phyloP scores from a whole-genome alignment of 2,329 filamentous ascomycete species.

The Arthrobotrys iridis region DNA sequence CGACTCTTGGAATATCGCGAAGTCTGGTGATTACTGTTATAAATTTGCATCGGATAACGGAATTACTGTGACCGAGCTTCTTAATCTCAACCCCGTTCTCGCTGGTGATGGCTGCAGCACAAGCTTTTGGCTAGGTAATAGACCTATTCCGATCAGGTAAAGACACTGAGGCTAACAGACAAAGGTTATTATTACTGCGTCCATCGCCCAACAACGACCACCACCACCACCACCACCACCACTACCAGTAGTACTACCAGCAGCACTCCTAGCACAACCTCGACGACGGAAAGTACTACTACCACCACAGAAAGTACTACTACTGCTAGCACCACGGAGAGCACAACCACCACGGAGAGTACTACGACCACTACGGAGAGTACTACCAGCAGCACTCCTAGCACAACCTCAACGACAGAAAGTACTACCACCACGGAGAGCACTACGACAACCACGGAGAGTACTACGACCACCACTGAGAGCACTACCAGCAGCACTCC shows the following conservation, averaged over 20 bases:
- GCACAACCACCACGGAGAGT: neutral
- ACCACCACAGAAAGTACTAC: neutral
- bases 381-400: neutral
- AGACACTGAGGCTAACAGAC: neutral
- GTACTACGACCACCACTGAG: neutral
- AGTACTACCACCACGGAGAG: neutral
- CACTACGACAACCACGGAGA: neutral
- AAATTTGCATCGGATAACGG: slow-evolving; percentile 20
- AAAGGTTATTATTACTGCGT: slow-evolving; percentile 24
- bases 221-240: neutral
- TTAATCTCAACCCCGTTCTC: slow-evolving; percentile 14
- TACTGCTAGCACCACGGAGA: slow-evolving; percentile 1
- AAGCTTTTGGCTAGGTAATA: slow-evolving; percentile 19
- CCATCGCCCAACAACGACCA: neutral
- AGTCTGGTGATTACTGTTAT: slow-evolving; percentile 20
- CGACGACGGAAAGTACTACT: neutral
- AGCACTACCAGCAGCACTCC: too few species aligned
- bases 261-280: neutral
- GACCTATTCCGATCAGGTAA: neutral
- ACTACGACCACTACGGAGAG: neutral
- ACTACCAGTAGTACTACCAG: neutral
- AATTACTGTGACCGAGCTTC: neutral
- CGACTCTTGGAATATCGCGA: slow-evolving; percentile 11
- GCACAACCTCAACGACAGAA: neutral
- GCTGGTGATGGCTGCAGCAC: neutral